These are phyloP conservation scores for Salvia hispanica DNA, from an alignment of 257 asterid genomes.

Conservation along the genomic window DNA sequence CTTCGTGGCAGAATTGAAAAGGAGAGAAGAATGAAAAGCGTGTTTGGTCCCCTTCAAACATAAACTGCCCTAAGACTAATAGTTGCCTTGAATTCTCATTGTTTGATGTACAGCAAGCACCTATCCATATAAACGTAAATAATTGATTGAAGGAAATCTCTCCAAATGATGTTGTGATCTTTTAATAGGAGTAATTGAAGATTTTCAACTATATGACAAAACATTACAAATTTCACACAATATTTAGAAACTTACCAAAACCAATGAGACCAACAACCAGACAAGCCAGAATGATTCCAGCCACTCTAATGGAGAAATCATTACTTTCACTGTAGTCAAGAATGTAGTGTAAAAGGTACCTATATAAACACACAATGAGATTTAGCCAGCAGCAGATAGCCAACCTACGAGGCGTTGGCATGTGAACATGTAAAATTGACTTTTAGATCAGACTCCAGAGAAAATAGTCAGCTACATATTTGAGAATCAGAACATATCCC, in stretches of 20 bases:
- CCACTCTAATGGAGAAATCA: slow-evolving; percentile 38
- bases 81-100: background rate
- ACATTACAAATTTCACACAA: slow-evolving; percentile 7
- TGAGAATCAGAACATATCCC: background rate
- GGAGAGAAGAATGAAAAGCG: background rate
- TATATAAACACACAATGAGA: slow-evolving; percentile 39
- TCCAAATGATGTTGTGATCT: background rate
- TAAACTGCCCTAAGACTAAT: background rate
- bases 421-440: background rate
- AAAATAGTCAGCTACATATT: background rate
- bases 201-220: slow-evolving; percentile 2
- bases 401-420: slow-evolving; percentile 13
- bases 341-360: slow-evolving; percentile 75
- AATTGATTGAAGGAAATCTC: background rate
- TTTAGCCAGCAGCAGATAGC: background rate
- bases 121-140: background rate
- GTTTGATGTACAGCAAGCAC: too few species aligned
- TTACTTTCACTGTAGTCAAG: slow-evolving; percentile 46
- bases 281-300: slow-evolving; percentile 54
- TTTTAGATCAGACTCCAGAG: slow-evolving; percentile 7
- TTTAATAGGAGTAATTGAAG: background rate
- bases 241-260: slow-evolving; percentile 52
- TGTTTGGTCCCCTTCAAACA: background rate
- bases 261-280: slow-evolving; percentile 70
- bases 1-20: background rate